These are phyloP conservation scores for Agastache rugosa DNA, from an alignment of 257 asterid genomes.

Conservation along the genomic window DNA sequence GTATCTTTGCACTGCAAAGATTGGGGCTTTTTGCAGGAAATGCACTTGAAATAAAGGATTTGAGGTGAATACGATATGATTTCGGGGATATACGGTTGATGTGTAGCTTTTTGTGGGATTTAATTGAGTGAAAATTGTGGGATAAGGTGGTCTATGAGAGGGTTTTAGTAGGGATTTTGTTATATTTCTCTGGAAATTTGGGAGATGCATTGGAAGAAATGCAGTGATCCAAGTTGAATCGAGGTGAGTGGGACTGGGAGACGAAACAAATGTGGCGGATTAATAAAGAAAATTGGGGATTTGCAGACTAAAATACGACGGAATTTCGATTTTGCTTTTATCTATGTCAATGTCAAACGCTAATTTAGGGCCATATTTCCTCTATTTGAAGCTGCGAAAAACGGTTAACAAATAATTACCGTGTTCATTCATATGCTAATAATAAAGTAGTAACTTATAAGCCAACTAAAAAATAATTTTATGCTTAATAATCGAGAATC, in stretches of 20 bases:
- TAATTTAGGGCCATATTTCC: neutral
- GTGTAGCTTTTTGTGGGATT: conserved; percentile 5
- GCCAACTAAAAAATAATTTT: no score
- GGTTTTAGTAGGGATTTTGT: conserved; percentile 32
- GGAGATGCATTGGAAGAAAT: conserved; percentile 2
- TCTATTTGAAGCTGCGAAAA: neutral
- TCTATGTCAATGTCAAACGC: neutral
- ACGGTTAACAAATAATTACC: neutral
- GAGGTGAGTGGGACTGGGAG: neutral
- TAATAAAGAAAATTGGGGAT: neutral
- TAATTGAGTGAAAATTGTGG: conserved; percentile 13
- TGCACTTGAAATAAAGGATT: conserved; percentile 15
- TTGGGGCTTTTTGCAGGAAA: conserved; percentile 24
- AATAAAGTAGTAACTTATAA: no score
- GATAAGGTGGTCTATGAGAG: neutral
- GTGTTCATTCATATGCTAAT: neutral
- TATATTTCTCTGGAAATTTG: neutral
- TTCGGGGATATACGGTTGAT: neutral
- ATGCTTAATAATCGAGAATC: no score
- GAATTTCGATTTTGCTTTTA: neutral
- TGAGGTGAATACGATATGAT: conserved; percentile 17
- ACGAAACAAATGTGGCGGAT: neutral
- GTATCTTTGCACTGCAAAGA: conserved; percentile 7
- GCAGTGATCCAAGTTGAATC: neutral
- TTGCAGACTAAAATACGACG: neutral